Evolutionary conservation across 768 basidiomycete species (phyloP).

Genomic region (Termitomyces sp.): DNA sequence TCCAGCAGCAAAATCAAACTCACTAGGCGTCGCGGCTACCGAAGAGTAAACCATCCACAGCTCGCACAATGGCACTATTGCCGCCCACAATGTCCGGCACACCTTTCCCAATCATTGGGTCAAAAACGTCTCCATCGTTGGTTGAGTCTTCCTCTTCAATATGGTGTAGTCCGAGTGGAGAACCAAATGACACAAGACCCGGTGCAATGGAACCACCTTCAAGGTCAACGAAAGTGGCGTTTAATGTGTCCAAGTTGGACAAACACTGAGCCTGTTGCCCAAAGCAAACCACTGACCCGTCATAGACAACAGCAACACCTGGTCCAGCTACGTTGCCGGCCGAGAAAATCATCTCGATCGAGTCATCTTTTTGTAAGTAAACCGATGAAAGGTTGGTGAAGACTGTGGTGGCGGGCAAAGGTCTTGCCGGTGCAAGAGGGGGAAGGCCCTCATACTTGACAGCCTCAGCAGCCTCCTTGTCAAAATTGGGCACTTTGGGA

Average conservation of each 20-base stretch:
- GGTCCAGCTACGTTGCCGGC: slow-evolving; percentile 13
- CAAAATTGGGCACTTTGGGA: slow-evolving; percentile 66
- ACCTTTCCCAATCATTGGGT: slow-evolving; percentile 36
- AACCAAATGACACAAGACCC: slow-evolving; percentile 67
- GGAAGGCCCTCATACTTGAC: slow-evolving; percentile 70
- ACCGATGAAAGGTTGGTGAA: slow-evolving; percentile 62
- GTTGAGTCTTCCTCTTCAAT: slow-evolving; percentile 67
- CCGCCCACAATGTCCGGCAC: slow-evolving; percentile 50
- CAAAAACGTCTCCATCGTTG: slow-evolving; percentile 56
- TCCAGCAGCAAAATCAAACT: slow-evolving; percentile 19
- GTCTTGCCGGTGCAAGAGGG: slow-evolving; percentile 46
- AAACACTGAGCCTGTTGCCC: slow-evolving; percentile 26
- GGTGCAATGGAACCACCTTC: slow-evolving; percentile 64
- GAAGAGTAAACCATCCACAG: slow-evolving; percentile 72
- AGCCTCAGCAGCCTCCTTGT: slow-evolving; percentile 57
- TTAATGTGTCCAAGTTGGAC: slow-evolving; percentile 10
- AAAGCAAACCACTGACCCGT: slow-evolving; percentile 48
- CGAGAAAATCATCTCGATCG: slow-evolving; percentile 24
- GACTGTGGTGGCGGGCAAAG: slow-evolving; percentile 29
- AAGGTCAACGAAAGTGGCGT: slow-evolving; percentile 48
- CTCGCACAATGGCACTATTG: slow-evolving; percentile 46
- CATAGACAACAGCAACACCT: slow-evolving; percentile 32
- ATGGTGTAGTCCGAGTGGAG: slow-evolving; percentile 63
- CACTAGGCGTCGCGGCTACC: slow-evolving; percentile 67
- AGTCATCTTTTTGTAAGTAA: slow-evolving; percentile 23